Conservation (phyloP, 495 filamentous ascomycete genomes). For the Aspergillus sparsus region DNA sequence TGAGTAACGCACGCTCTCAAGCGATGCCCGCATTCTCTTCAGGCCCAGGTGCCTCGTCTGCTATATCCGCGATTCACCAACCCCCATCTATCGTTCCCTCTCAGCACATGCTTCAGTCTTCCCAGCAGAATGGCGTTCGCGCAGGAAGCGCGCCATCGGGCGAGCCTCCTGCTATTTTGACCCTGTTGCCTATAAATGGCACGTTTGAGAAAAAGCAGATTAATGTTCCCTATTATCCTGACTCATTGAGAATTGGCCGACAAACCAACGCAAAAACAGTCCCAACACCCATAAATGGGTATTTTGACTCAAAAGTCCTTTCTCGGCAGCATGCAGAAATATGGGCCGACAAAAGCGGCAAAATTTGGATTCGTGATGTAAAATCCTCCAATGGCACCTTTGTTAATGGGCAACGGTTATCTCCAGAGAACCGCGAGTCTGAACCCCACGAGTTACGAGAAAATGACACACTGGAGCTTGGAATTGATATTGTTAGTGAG, state of each 20-base stretch:
- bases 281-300: constrained; percentile 86
- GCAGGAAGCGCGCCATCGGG: constrained; percentile 54
- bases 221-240: constrained; percentile 82
- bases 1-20: constrained; percentile 63
- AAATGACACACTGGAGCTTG: constrained; percentile 85
- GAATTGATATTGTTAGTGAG: constrained; percentile 97
- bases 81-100: constrained; percentile 72
- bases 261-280: constrained; percentile 97
- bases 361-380: constrained; percentile 94
- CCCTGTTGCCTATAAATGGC: constrained; percentile 82
- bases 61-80: constrained; percentile 74
- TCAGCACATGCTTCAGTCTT: constrained; percentile 62
- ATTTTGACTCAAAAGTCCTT: constrained; percentile 96
- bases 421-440: constrained; percentile 89
- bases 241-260: constrained; percentile 86
- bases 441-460: constrained; percentile 90
- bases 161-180: constrained; percentile 72
- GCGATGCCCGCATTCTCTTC: constrained; percentile 63
- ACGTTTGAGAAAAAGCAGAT: constrained; percentile 98
- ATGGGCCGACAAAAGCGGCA: constrained; percentile 86
- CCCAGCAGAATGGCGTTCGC: constrained; percentile 65
- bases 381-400: constrained; percentile 99
- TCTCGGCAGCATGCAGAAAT: constrained; percentile 95
- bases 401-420: constrained; percentile 88
- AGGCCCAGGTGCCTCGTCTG: constrained; percentile 65